Evolutionary conservation across 2,329 filamentous ascomycete species (phyloP).

Genomic region (Colletotrichum sp.): DNA sequence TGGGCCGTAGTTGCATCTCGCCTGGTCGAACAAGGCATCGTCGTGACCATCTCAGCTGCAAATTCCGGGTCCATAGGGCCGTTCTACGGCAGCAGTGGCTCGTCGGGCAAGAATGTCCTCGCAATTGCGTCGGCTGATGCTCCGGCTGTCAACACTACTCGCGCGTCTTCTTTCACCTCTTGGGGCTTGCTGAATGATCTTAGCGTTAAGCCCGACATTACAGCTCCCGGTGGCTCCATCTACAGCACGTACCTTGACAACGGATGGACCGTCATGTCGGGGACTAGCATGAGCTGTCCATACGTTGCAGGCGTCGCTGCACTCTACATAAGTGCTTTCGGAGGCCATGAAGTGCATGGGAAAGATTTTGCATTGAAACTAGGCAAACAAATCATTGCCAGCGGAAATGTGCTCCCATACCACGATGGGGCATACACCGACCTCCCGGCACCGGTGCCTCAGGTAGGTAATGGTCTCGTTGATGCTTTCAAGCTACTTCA

Average conservation of each 20-base stretch:
- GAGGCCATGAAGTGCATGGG: slow-evolving; percentile 35
- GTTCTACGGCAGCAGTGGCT: slow-evolving; percentile 48
- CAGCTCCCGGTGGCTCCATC: slow-evolving; percentile 44
- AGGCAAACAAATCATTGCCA: slow-evolving; percentile 35
- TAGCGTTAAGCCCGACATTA: slow-evolving; percentile 47
- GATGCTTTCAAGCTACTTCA: slow-evolving; percentile 45
- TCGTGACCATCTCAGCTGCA: slow-evolving; percentile 55
- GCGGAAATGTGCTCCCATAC: slow-evolving; percentile 30
- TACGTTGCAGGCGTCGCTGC: slow-evolving; percentile 49
- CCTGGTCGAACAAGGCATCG: slow-evolving; percentile 50
- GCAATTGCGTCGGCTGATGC: slow-evolving; percentile 45
- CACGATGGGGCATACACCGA: slow-evolving; percentile 25
- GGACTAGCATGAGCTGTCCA: slow-evolving; percentile 55
- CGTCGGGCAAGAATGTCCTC: slow-evolving; percentile 46
- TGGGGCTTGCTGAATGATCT: slow-evolving; percentile 51
- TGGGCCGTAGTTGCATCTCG: slow-evolving; percentile 47
- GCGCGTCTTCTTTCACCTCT: slow-evolving; percentile 36
- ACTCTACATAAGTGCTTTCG: slow-evolving; percentile 36
- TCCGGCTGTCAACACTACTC: background rate
- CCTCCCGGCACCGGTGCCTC: slow-evolving; percentile 36
- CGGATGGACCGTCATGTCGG: slow-evolving; percentile 42
- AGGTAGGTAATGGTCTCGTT: slow-evolving; percentile 46
- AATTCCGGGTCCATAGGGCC: slow-evolving; percentile 55
- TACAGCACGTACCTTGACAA: slow-evolving; percentile 48
- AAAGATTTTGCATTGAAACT: slow-evolving; percentile 32